Evolutionary conservation across 2,329 filamentous ascomycete genomes (phyloP).

Genomic region (Talaromyces albobiverticillius): DNA sequence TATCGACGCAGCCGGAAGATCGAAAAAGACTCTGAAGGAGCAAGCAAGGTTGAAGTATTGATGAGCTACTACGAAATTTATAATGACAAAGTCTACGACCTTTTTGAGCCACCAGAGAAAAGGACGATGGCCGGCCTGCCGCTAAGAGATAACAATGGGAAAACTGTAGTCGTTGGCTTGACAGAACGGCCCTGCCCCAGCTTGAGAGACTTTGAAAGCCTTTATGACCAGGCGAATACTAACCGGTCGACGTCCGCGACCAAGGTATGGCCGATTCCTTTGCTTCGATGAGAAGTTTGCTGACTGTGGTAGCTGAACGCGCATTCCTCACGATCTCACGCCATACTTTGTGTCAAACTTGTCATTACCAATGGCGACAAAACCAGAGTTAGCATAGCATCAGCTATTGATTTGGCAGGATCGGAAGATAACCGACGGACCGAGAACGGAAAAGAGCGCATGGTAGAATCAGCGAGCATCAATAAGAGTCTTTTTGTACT

Average conservation of each 20-base stretch:
- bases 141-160: slow-evolving; percentile 80
- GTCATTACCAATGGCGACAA: slow-evolving; percentile 69
- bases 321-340: slow-evolving; percentile 84
- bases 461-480: slow-evolving; percentile 95
- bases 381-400: slow-evolving; percentile 75
- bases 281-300: slow-evolving; percentile 3
- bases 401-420: slow-evolving; percentile 90
- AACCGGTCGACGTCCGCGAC: slow-evolving; percentile 87
- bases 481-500: slow-evolving; percentile 96
- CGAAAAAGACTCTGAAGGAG: slow-evolving; percentile 69
- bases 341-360: slow-evolving; percentile 86
- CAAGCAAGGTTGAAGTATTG: slow-evolving; percentile 68
- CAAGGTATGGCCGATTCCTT: slow-evolving; percentile 51
- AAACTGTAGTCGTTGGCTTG: slow-evolving; percentile 81
- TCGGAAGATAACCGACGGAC: slow-evolving; percentile 94
- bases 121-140: slow-evolving; percentile 76
- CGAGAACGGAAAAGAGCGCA: slow-evolving; percentile 85
- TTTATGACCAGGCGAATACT: slow-evolving; percentile 90
- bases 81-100: slow-evolving; percentile 90
- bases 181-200: slow-evolving; percentile 78
- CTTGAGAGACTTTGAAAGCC: slow-evolving; percentile 81
- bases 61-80: slow-evolving; percentile 97
- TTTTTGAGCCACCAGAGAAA: slow-evolving; percentile 85
- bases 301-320: slow-evolving; percentile 65
- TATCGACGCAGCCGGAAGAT: slow-evolving; percentile 84